Percentiles rank a stretch among this genome's conserved stretches.
phyloP scores from a whole-genome alignment of 352 stramenopile species.

The Pseudoperonospora humuli region DNA sequence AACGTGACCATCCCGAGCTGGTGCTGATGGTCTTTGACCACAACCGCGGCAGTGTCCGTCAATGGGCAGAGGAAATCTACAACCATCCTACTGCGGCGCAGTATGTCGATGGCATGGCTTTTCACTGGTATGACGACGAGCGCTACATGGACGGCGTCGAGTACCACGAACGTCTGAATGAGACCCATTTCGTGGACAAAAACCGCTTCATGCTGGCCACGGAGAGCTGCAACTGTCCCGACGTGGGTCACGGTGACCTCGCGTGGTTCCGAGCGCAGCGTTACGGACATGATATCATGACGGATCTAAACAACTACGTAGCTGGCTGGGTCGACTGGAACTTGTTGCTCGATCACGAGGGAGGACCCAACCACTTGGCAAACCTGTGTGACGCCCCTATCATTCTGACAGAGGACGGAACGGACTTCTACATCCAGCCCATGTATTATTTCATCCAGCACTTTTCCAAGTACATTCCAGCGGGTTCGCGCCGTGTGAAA shows the following conservation, averaged over 20 bases:
- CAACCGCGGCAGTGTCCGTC: slow-evolving; percentile 68
- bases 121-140: slow-evolving; percentile 65
- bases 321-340: slow-evolving; percentile 92
- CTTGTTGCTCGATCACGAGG: slow-evolving; percentile 78
- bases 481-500: slow-evolving; percentile 61
- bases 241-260: slow-evolving; percentile 40
- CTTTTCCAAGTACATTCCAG: slow-evolving; percentile 82
- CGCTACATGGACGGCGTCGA: slow-evolving; percentile 71
- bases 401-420: slow-evolving; percentile 55
- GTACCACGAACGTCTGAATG: slow-evolving; percentile 73
- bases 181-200: slow-evolving; percentile 68
- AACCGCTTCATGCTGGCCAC: slow-evolving; percentile 63
- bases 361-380: slow-evolving; percentile 83
- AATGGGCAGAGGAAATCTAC: slow-evolving; percentile 73
- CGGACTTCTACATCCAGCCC: slow-evolving; percentile 71
- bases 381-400: slow-evolving; percentile 79
- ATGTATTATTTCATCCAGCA: slow-evolving; percentile 91
- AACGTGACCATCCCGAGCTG: slow-evolving; percentile 79
- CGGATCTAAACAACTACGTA: slow-evolving; percentile 84
- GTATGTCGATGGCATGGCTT: slow-evolving; percentile 86
- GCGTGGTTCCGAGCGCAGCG: slow-evolving; percentile 83
- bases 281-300: slow-evolving; percentile 87
- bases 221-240: slow-evolving; percentile 74
- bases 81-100: slow-evolving; percentile 45
- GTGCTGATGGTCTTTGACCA: slow-evolving; percentile 91